A percentile compares a stretch with the other conserved stretches of the same genome.
These are phyloP conservation scores for Paecilomyces sp. DNA, from an alignment of 2,329 filamentous ascomycete species.

Conservation along the genomic window DNA sequence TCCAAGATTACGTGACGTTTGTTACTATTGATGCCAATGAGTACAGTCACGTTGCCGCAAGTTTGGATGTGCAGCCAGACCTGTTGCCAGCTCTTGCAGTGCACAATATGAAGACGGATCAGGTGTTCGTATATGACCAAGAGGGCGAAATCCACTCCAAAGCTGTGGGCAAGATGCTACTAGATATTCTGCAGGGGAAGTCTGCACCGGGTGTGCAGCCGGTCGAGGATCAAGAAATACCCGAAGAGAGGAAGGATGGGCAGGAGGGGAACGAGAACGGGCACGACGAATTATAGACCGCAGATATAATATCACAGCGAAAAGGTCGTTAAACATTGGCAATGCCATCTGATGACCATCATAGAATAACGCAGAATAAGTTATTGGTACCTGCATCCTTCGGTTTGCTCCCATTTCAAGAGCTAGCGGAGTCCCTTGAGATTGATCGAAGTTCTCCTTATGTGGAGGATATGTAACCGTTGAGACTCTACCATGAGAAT, in stretches of 20 bases:
- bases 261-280: neutral
- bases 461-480: neutral
- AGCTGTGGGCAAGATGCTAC: neutral
- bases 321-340: neutral
- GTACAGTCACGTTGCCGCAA: conserved; percentile 38
- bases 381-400: neutral
- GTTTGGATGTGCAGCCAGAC: conserved; percentile 27
- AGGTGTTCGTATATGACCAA: neutral
- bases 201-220: neutral
- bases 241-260: neutral
- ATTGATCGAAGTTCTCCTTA: neutral
- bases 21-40: conserved; percentile 41
- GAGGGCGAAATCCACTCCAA: neutral
- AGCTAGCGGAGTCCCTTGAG: no score
- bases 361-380: no score
- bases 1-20: conserved; percentile 43
- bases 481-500: neutral
- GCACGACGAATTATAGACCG: neutral
- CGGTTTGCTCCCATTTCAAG: no score
- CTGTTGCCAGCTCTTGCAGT: conserved; percentile 39
- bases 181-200: neutral
- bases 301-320: neutral
- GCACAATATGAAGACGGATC: conserved; percentile 12
- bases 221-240: neutral
- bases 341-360: no score